Conservation (phyloP, 805 yeast genomes). For the Teunomyces panamensis region DNA sequence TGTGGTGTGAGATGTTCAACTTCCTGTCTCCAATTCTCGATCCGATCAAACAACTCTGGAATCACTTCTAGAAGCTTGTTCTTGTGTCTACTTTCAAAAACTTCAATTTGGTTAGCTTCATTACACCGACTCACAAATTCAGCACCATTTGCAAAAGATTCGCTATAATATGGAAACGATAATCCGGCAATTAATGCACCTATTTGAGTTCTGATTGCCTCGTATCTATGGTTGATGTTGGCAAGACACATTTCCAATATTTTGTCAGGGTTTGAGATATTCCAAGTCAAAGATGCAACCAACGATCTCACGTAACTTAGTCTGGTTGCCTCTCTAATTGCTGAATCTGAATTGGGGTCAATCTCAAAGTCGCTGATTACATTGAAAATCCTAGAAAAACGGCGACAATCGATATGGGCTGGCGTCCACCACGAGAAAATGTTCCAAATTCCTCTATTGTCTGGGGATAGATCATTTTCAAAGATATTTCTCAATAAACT, state of each 20-base stretch:
- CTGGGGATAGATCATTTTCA: slow-evolving; percentile 64
- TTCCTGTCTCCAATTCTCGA: slow-evolving; percentile 42
- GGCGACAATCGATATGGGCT: slow-evolving; percentile 60
- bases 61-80: slow-evolving; percentile 34
- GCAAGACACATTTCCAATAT: slow-evolving; percentile 43
- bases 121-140: slow-evolving; percentile 41
- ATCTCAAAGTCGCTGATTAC: slow-evolving; percentile 47
- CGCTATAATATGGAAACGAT: slow-evolving; percentile 40
- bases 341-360: slow-evolving; percentile 53
- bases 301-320: slow-evolving; percentile 53
- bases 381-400: slow-evolving; percentile 53
- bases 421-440: slow-evolving; percentile 75
- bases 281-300: slow-evolving; percentile 52
- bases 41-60: slow-evolving; percentile 40
- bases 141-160: slow-evolving; percentile 36
- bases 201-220: slow-evolving; percentile 65
- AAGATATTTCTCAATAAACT: slow-evolving; percentile 46
- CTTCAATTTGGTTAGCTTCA: slow-evolving; percentile 27
- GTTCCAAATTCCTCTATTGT: slow-evolving; percentile 70
- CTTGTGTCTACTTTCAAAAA: slow-evolving; percentile 21
- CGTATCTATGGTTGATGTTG: slow-evolving; percentile 63
- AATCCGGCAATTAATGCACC: slow-evolving; percentile 57
- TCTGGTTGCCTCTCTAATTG: slow-evolving; percentile 62
- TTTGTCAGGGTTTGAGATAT: slow-evolving; percentile 48
- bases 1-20: slow-evolving; percentile 45